Conservation (phyloP, 176 grass and related monocot genomes). For the Raddia distichophylla region DNA sequence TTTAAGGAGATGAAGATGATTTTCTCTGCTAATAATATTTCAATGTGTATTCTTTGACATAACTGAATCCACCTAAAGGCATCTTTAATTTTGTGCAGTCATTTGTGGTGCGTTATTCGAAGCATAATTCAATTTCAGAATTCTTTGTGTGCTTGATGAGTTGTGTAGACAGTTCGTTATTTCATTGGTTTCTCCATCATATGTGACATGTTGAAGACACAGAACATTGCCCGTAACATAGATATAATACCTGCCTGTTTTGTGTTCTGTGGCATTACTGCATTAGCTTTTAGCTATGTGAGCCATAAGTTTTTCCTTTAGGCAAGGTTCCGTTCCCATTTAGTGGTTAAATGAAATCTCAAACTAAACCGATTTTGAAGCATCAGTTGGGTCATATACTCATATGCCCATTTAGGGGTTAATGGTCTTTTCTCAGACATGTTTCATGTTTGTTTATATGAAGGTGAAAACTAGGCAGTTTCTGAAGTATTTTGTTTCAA, state of each 20-base stretch:
- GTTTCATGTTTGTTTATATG: neutral
- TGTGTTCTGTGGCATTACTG: neutral
- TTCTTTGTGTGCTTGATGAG: neutral
- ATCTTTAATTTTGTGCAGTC: neutral
- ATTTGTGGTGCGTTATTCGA: slow-evolving; percentile 18
- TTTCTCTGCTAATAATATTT: neutral
- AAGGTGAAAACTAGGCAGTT: slow-evolving; percentile 6
- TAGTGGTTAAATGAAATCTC: neutral
- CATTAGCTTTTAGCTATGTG: neutral
- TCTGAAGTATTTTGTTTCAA: slow-evolving; percentile 5
- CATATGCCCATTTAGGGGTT: neutral
- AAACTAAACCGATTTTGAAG: neutral
- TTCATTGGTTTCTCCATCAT: slow-evolving; percentile 8
- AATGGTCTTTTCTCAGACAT: neutral
- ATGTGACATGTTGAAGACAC: neutral
- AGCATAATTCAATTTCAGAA: slow-evolving; percentile 17
- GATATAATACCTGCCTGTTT: neutral
- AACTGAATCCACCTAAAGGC: neutral
- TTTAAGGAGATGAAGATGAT: neutral
- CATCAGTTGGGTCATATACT: neutral
- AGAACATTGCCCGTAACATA: neutral
- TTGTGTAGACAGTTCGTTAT: neutral
- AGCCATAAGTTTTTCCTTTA: neutral
- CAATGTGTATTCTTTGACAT: neutral
- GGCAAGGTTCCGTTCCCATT: slow-evolving; percentile 3